Conservation (phyloP, 148 eudicot species). For the Spergularia marina region DNA sequence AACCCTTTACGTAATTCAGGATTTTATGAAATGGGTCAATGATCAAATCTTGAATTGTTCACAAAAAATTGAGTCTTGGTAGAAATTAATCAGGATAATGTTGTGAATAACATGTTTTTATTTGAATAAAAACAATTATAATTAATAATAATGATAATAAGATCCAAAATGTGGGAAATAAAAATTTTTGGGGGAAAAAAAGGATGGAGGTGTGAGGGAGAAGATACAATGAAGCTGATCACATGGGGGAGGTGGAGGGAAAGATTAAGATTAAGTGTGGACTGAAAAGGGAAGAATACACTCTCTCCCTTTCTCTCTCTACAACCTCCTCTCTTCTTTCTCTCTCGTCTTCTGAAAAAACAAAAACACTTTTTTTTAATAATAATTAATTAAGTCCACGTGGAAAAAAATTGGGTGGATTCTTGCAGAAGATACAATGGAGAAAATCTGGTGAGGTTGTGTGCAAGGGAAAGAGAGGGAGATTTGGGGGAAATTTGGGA, state of each 20-base stretch:
- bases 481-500: conserved; percentile 9
- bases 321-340: neutral
- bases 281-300: conserved; percentile 45
- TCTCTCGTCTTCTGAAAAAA: neutral
- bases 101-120: too few species aligned
- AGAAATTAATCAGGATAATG: too few species aligned
- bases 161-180: conserved; percentile 4
- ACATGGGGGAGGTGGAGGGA: conserved; percentile 20
- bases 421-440: too few species aligned
- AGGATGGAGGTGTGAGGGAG: neutral
- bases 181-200: neutral
- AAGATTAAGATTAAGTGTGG: conserved; percentile 30
- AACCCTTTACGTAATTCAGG: conserved; percentile 11
- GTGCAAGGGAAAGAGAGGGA: neutral
- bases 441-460: neutral
- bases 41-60: conserved; percentile 14
- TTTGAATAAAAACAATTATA: neutral
- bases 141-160: neutral
- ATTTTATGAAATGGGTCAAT: conserved; percentile 15
- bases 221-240: conserved; percentile 7
- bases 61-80: neutral
- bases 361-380: too few species aligned
- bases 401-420: conserved; percentile 3
- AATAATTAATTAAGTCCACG: conserved; percentile 15
- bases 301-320: conserved; percentile 23